These are phyloP conservation scores for Gilbertella persicaria DNA, from an alignment of 371 early-diverging fungal species.

Conservation along the genomic window DNA sequence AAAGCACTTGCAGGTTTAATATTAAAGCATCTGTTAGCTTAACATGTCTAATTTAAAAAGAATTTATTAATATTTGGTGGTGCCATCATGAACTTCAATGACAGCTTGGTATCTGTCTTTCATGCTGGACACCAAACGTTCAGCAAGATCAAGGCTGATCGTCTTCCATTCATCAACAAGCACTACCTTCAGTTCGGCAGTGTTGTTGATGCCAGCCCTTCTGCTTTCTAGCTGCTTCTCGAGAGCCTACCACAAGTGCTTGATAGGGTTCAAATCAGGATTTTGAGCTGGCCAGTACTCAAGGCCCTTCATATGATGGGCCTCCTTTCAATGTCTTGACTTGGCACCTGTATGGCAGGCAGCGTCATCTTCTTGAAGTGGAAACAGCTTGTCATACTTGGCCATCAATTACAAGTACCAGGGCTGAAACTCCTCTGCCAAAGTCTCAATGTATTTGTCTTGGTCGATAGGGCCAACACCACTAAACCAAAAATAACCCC, in stretches of 20 bases:
- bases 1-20: too few relatives aligned
- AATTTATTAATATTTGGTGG: too few relatives aligned
- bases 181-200: too few relatives aligned
- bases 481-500: conserved; percentile 7
- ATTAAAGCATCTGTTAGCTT: too few relatives aligned
- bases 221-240: background rate
- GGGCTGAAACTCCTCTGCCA: background rate
- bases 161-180: too few relatives aligned
- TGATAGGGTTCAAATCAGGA: conserved; percentile 16
- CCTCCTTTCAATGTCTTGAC: conserved; percentile 13
- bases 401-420: background rate
- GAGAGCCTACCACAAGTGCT: conserved; percentile 11
- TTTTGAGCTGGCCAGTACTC: conserved; percentile 17
- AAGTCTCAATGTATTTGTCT: background rate
- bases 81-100: too few relatives aligned
- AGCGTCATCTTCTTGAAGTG: too few relatives aligned
- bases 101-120: background rate
- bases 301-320: background rate
- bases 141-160: background rate
- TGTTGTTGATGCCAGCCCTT: too few relatives aligned
- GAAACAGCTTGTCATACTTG: background rate
- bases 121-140: background rate
- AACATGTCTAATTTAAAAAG: too few relatives aligned
- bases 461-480: conserved; percentile 5
- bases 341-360: too few relatives aligned